Base-by-base conservation (phyloP, 805 yeast genomes). In the Wickerhamiella kurtzmanii region DNA sequence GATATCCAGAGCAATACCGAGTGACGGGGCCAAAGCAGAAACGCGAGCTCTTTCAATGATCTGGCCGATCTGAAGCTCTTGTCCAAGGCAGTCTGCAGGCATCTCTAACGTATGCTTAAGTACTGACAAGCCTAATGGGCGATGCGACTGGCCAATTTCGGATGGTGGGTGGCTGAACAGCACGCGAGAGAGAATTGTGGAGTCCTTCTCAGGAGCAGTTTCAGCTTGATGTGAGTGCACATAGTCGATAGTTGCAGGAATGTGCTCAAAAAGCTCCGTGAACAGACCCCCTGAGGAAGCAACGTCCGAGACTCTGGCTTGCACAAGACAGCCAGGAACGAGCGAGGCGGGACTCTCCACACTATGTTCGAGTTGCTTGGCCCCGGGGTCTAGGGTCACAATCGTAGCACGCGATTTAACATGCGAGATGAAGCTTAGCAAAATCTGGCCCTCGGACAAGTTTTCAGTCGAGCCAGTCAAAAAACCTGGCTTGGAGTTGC, bases 401-500 rank as follows among this genome's bases (percentile, higher is more conserved):
- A 47, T 38, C 18, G 50, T 50, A 35, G 47, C 42, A 4, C 53
- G 45, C 22, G 46, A 49, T 22, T 53, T 55, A 22, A 49, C 40
- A 22, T 52, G 48, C 9, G 35, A 56, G 35, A 88, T 71, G 8
- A 77, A 69, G 9, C 79, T 68, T 47, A 92, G 70, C 6, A 86
- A 60, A 2, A 85, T 86, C 44, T 79, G 70, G n/a, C 96, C 96
- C 8, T 65, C 70, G 5, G 66, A 50, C 9, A 66, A 64, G 48
- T 81, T 89, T 53, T 80, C 81, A 53, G 75, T 79, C 1, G 94
- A 73, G 43, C 88, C 68, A 63, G 89, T 88, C 1, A 94, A 95
- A 22, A 76, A 66, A 1, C 56, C 56, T 6, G 73, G 48, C 4
- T 71, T 74, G 15, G 40, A 19, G 2, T 40, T 20, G 32, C 96